Conservation (phyloP, 768 basidiomycete genomes). For the Mycena kentingensis region DNA sequence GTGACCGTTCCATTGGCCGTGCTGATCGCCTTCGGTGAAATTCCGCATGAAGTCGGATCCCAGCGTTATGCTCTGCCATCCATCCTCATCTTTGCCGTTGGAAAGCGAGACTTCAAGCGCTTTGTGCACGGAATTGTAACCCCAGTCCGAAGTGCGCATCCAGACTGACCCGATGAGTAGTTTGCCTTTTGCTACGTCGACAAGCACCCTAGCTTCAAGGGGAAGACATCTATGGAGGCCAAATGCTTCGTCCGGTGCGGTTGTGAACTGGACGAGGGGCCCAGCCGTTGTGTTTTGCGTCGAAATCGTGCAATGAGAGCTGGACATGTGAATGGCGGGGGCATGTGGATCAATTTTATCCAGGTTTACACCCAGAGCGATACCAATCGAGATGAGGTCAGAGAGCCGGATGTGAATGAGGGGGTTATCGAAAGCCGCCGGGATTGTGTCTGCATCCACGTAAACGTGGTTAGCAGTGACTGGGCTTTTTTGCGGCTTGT, state of each 20-base stretch:
- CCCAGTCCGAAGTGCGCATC: constrained; percentile 6
- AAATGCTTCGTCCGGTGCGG: background rate
- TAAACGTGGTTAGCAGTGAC: background rate
- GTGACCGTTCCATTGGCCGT: background rate
- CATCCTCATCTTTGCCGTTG: no score
- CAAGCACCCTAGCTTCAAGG: background rate
- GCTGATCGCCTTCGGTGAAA: background rate
- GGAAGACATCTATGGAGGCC: background rate
- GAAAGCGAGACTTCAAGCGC: background rate
- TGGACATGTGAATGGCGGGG: no score
- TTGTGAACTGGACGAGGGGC: background rate
- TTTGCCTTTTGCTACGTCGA: background rate
- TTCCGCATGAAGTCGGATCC: no score
- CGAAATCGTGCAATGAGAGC: no score
- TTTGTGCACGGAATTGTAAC: constrained; percentile 6
- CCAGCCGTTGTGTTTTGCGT: constrained; percentile 1
- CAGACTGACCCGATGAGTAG: background rate
- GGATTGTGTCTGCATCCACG: constrained; percentile 4
- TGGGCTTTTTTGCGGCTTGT: no score
- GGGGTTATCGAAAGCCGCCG: constrained; percentile 2
- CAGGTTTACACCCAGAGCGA: background rate
- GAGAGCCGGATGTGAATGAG: background rate
- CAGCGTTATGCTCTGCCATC: no score
- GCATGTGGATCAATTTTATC: background rate
- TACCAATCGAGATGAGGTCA: background rate